Conservation (phyloP, 2,329 filamentous ascomycete genomes). For the Simplicillium aogashimaense region DNA sequence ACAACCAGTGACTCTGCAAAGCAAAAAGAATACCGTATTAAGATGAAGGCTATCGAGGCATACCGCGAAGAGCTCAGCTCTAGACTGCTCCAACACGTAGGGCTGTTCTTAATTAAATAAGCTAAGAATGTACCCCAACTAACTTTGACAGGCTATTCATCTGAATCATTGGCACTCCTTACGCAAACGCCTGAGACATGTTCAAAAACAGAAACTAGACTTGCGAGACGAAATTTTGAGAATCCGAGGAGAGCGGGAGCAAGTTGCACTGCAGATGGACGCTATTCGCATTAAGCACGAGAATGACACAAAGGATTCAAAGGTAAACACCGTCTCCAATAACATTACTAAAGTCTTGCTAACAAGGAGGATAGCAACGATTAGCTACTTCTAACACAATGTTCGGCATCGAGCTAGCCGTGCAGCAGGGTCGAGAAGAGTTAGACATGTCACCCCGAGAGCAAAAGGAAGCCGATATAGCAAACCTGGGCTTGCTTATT, state of each 20-base stretch:
- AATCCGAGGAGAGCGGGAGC: constrained; percentile 48
- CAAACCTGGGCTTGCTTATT: constrained; percentile 47
- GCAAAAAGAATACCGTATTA: constrained; percentile 44
- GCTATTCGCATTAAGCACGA: constrained; percentile 52
- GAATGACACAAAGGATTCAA: constrained; percentile 37
- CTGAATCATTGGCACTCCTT: constrained; percentile 49
- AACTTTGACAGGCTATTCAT: constrained; percentile 37
- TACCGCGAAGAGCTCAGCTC: constrained; percentile 48
- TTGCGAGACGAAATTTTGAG: constrained; percentile 51
- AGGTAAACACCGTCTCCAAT: constrained; percentile 26
- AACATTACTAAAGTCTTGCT: background rate
- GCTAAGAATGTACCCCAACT: background rate
- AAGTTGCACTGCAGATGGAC: constrained; percentile 53
- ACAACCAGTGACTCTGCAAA: constrained; percentile 32
- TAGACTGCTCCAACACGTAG: constrained; percentile 48
- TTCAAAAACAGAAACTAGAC: constrained; percentile 45
- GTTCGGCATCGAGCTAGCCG: constrained; percentile 52
- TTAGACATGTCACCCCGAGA: constrained; percentile 33
- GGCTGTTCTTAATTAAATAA: constrained; percentile 12
- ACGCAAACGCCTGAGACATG: constrained; percentile 45
- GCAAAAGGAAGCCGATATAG: constrained; percentile 39
- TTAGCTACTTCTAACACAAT: constrained; percentile 46
- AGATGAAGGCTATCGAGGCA: constrained; percentile 45
- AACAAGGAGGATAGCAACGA: constrained; percentile 22
- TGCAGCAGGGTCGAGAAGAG: constrained; percentile 39